Evolutionary conservation across 345 rosid genomes (phyloP).

Genomic region (Eucalyptus cloeziana): DNA sequence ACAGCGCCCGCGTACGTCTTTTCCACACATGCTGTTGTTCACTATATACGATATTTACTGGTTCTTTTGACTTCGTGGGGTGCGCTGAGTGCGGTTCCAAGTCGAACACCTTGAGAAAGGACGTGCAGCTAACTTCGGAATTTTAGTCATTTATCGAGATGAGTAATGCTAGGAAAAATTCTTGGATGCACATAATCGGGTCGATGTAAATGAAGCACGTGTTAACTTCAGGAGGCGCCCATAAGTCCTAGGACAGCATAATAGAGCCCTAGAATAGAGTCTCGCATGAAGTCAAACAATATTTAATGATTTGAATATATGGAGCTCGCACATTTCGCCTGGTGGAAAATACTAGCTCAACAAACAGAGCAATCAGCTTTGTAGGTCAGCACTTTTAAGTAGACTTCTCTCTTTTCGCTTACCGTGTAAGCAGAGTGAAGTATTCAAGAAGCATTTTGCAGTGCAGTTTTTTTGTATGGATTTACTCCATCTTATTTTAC

Average conservation of each 20-base stretch:
- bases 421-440: neutral
- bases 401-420: neutral
- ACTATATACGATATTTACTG: neutral
- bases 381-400: neutral
- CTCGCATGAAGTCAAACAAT: neutral
- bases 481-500: neutral
- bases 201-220: neutral
- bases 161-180: neutral
- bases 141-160: neutral
- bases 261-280: neutral
- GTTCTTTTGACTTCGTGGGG: neutral
- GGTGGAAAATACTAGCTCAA: neutral
- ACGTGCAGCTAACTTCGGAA: neutral
- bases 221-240: neutral
- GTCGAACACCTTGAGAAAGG: neutral
- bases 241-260: neutral
- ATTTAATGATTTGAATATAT: neutral
- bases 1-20: neutral
- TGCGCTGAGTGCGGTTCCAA: neutral
- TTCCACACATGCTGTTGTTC: neutral
- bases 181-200: neutral
- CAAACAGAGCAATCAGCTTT: neutral
- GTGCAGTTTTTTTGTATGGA: neutral
- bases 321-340: neutral
- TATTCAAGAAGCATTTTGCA: neutral